Conservation (phyloP, 768 basidiomycete genomes). For the Tremella fuciformis region DNA sequence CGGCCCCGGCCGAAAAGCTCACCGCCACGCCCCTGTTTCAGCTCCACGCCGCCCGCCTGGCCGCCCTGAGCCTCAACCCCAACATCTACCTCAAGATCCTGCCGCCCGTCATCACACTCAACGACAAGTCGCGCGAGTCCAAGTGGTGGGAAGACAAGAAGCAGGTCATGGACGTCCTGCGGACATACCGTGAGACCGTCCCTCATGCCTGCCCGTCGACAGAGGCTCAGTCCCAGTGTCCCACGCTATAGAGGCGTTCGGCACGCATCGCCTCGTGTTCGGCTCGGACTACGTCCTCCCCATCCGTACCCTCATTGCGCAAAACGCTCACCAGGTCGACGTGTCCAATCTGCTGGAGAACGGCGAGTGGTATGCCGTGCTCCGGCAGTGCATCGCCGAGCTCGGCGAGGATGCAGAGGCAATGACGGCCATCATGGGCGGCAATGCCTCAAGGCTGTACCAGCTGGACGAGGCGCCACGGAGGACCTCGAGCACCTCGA, state of each 20-base stretch:
- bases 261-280: constrained; percentile 46
- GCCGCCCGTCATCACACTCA: constrained; percentile 34
- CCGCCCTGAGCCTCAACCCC: constrained; percentile 39
- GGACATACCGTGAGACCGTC: constrained; percentile 44
- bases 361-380: constrained; percentile 39
- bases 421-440: constrained; percentile 34
- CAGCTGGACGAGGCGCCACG: constrained; percentile 10
- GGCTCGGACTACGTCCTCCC: constrained; percentile 38
- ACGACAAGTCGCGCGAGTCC: not conserved
- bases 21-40: constrained; percentile 24
- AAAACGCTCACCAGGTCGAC: constrained; percentile 6
- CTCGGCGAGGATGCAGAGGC: constrained; percentile 40
- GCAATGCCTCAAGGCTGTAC: constrained; percentile 34
- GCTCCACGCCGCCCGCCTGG: constrained; percentile 36
- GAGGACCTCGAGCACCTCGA: too few species aligned
- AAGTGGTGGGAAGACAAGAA: constrained; percentile 40
- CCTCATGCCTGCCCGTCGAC: not conserved
- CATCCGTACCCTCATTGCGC: constrained; percentile 11
- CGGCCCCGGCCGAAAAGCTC: constrained; percentile 23
- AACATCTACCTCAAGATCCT: constrained; percentile 41
- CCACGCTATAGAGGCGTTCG: constrained; percentile 47
- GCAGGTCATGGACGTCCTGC: constrained; percentile 39
- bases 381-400: constrained; percentile 26
- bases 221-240: constrained; percentile 28
- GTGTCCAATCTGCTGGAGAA: constrained; percentile 26